phyloP scores from a whole-genome alignment of 306 rosid genomes.

The Morella rubra region DNA sequence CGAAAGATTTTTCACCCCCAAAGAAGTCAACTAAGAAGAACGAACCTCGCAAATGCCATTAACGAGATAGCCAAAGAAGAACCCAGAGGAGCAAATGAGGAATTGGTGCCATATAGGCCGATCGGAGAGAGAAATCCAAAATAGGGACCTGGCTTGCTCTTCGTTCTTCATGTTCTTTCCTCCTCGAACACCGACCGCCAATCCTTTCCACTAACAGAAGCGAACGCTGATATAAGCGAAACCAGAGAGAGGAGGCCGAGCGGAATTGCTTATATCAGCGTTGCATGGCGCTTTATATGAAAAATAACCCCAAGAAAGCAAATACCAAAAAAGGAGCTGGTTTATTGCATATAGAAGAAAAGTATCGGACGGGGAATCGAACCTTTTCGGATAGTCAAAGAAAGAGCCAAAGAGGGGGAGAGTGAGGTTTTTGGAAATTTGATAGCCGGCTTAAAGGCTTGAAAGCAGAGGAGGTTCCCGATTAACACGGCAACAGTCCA shows the following conservation, averaged over 20 bases:
- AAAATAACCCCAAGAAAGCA: not conserved
- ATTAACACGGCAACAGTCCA: not conserved
- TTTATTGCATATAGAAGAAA: slow-evolving; percentile 5
- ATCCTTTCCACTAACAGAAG: not conserved
- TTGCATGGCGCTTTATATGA: slow-evolving; percentile 12
- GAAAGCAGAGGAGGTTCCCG: not conserved
- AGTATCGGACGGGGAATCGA: not conserved
- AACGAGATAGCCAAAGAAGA: slow-evolving; percentile 64
- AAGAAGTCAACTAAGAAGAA: not conserved
- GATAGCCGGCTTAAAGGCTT: not conserved
- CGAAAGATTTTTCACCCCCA: not conserved
- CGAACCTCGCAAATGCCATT: slow-evolving; percentile 69
- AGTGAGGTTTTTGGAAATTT: not conserved
- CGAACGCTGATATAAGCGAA: not conserved
- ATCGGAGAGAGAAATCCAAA: slow-evolving; percentile 54
- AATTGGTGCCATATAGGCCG: slow-evolving; percentile 56
- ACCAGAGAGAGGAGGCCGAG: not conserved
- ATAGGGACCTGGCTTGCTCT: slow-evolving; percentile 47
- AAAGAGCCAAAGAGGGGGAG: not conserved
- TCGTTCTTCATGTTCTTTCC: slow-evolving; percentile 41
- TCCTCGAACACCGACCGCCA: not conserved
- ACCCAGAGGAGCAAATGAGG: slow-evolving; percentile 54
- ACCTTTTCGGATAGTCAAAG: not conserved
- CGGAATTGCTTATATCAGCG: not conserved
- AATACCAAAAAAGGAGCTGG: not conserved